Base-by-base conservation (phyloP, 306 rosid genomes). In the Prunus campanulata region DNA sequence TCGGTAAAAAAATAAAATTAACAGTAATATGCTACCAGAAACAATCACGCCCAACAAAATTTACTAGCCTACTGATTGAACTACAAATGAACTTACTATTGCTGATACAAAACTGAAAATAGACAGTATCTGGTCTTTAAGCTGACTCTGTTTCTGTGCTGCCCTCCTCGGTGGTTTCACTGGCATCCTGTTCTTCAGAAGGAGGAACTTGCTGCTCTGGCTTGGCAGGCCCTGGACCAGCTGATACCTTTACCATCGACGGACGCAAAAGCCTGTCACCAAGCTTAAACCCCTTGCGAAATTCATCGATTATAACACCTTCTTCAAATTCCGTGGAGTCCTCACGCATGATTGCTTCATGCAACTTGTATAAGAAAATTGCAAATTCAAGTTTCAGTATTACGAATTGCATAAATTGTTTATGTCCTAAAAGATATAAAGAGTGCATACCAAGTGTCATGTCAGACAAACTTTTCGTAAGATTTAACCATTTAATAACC, bases 291-390 rank as follows among this genome's bases (percentile, higher is more conserved):
- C 97, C 98, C 75, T 86, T 90, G 57, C 98, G 92, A 82, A 90
- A 94, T 84, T 94, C 97, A 73, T 85, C 83, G 48, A 91, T 64
- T 72, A 94, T 84, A 78, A 90, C 77, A 52, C 94, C 97, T 27
- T 94, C 98, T 82, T 89, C 96, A 56, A 76, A 87, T 75, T 94
- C 93, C 3, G 72, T 4, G 39, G 98, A 94, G 54, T 94, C 98
- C 80, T 89, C 98, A 3, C 95, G 91, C 98, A 94, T 91, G 66
- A 94, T 91, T 83, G 98, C 98, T 83, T 94, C 98, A 22, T 94
- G 98, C 71, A 94, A 90, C 98, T 94, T 74, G 80, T 68, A 69
- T 20, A 85, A 44, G 30, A 75, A 83, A 84, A 84, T 64, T 54
- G 51, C 48, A 77, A 66, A 82, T 73, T 60, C 68, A 74, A 78